phyloP scores from a whole-genome alignment of 768 basidiomycete species.

The Ramaria sp. region DNA sequence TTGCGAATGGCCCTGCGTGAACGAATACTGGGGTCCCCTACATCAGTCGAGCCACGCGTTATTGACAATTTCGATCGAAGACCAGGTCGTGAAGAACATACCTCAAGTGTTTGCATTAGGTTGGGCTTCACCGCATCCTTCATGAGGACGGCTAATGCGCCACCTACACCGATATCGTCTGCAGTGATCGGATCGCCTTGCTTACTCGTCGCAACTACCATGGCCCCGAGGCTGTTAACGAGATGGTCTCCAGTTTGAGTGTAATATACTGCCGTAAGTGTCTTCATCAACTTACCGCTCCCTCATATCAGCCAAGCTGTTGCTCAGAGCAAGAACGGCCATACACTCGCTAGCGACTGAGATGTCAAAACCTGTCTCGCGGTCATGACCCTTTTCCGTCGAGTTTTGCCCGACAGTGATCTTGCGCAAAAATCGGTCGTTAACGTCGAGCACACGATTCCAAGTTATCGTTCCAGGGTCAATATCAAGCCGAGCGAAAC shows the following conservation, averaged over 20 bases:
- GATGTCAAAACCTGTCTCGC: conserved; percentile 92
- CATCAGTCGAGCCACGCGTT: neutral
- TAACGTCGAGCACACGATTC: conserved; percentile 95
- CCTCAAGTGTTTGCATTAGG: conserved; percentile 94
- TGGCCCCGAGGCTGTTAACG: conserved; percentile 55
- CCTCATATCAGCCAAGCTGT: conserved; percentile 82
- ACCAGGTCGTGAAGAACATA: conserved; percentile 15
- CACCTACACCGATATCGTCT: conserved; percentile 91
- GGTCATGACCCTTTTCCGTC: conserved; percentile 83
- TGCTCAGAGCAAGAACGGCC: conserved; percentile 92
- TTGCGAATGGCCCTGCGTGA: conserved; percentile 97
- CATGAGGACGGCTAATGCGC: conserved; percentile 92
- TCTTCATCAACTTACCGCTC: conserved; percentile 31
- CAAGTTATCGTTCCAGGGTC: conserved; percentile 90
- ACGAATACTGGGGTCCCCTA: conserved; percentile 97
- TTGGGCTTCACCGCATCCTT: conserved; percentile 99
- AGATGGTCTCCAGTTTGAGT: neutral
- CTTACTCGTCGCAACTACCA: conserved; percentile 95
- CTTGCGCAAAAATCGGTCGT: conserved; percentile 93
- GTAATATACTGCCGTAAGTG: no score
- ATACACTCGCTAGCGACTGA: conserved; percentile 96
- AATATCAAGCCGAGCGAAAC: conserved; percentile 86
- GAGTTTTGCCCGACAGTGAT: conserved; percentile 85
- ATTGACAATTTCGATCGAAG: neutral
- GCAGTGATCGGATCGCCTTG: conserved; percentile 87